Evolutionary conservation across 495 filamentous ascomycete genomes (phyloP), one percentile per base, ranked within the genome.

Genomic region (Talaromyces proteolyticus): DNA sequence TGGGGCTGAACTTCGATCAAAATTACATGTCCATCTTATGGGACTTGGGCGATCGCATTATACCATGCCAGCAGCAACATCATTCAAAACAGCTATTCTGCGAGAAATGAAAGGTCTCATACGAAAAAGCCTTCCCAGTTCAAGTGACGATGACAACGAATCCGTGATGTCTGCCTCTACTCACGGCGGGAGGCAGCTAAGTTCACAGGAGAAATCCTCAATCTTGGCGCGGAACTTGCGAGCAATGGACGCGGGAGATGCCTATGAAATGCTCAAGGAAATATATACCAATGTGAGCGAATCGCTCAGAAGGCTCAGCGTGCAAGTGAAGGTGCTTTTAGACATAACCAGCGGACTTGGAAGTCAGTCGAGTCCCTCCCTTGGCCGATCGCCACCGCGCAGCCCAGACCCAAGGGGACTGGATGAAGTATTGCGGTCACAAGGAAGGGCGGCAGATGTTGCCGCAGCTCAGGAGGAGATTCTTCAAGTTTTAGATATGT

Each of bases 281-380:
- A 85, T 94, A 16, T 99, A 96, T 61, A 84, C 88, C 4, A 81
- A 86, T 4, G 85, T 96, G 20, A 86, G 92, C 18, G 93, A 99
- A 62, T 86, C 88, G 0, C 63, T 97, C 47, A 77, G 93, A 47
- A 78, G 93, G 59, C 67, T 97, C 10, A 84, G 87, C 34, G 88
- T 90, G 3, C 93, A 99, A 58, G 87, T 91, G 18, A 99, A 99
- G 64, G 83, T 97, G 17, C 68, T 99, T n/a, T 74, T 99, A 16
- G 93, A 99, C 62, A 87, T 96, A 26, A 95, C 91, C 2, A 96
- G 91, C 59, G 84, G 84, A 7, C 72, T 92, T 38, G 74, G 76
- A 26, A 64, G 52, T 22, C 50, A 56, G 6, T 56, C 66, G n/a
- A 54, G 64, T 6, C 47, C 60, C 1, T 57, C 54, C 22, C 53